These are phyloP conservation scores for Botrytis fabae DNA, from an alignment of 2,329 filamentous ascomycete genomes.

Conservation along the genomic window DNA sequence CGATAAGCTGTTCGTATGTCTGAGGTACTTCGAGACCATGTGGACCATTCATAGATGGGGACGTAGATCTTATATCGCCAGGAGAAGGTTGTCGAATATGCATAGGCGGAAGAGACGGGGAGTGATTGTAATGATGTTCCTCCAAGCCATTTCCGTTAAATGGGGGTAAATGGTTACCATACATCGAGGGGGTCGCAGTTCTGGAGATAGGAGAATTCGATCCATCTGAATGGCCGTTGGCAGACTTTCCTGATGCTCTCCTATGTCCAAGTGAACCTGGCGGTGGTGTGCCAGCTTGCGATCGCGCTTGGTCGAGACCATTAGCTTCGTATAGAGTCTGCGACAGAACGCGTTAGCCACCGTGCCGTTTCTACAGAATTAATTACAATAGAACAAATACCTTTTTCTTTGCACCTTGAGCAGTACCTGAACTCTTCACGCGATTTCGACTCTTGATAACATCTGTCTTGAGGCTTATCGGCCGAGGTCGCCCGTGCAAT, in stretches of 20 bases:
- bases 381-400: constrained; percentile 47
- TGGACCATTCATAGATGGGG: constrained; percentile 49
- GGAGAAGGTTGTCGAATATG: constrained; percentile 60
- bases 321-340: constrained; percentile 51
- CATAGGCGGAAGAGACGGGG: constrained; percentile 50
- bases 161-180: constrained; percentile 71
- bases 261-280: constrained; percentile 56
- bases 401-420: constrained; percentile 79
- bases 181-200: constrained; percentile 74
- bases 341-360: constrained; percentile 33
- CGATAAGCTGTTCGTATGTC: constrained; percentile 76
- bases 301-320: constrained; percentile 57
- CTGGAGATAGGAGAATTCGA: constrained; percentile 78
- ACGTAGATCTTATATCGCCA: constrained; percentile 49
- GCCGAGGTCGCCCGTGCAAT: constrained; percentile 87
- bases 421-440: constrained; percentile 82
- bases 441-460: constrained; percentile 99
- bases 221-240: constrained; percentile 71
- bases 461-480: constrained; percentile 97
- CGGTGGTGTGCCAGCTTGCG: constrained; percentile 55
- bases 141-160: constrained; percentile 73
- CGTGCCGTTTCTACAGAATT: constrained; percentile 28
- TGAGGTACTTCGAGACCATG: constrained; percentile 70
- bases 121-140: constrained; percentile 63
- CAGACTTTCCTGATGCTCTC: constrained; percentile 69